A percentile compares a stretch with the other conserved stretches of the same genome.
These are phyloP conservation scores for Pseudogymnoascus sp. DNA, from an alignment of 2,329 filamentous ascomycete species.

Conservation along the genomic window DNA sequence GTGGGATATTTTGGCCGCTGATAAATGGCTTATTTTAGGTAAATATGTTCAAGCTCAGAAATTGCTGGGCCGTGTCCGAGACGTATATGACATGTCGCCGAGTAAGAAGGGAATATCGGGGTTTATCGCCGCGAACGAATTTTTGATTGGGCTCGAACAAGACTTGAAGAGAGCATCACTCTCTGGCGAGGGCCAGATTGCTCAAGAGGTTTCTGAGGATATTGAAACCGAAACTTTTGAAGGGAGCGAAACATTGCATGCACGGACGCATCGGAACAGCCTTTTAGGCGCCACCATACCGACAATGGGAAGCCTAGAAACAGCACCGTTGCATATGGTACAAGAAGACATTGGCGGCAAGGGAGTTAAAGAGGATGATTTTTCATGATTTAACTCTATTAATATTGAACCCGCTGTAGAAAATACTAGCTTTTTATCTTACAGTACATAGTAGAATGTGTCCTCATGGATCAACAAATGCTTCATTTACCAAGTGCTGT, in stretches of 20 bases:
- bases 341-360: not conserved
- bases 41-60: conserved; percentile 71
- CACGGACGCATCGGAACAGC: conserved; percentile 46
- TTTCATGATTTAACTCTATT: conserved; percentile 7
- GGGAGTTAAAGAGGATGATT: conserved; percentile 11
- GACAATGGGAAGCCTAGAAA: conserved; percentile 36
- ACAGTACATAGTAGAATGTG: conserved; percentile 3
- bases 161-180: conserved; percentile 25
- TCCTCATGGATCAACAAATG: not conserved
- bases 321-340: conserved; percentile 35
- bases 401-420: not conserved
- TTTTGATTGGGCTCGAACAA: conserved; percentile 42
- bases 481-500: not conserved
- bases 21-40: conserved; percentile 70
- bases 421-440: not conserved
- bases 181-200: conserved; percentile 20
- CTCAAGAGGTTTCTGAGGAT: conserved; percentile 25
- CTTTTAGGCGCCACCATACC: conserved; percentile 38
- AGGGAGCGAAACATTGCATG: conserved; percentile 47
- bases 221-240: conserved; percentile 34
- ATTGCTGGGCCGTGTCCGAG: conserved; percentile 62
- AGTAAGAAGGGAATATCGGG: conserved; percentile 42
- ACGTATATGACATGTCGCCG: conserved; percentile 43
- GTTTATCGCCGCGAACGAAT: conserved; percentile 42
- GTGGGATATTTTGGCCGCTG: conserved; percentile 76